These are phyloP conservation scores for Babesia ovis DNA, from an alignment of 169 alveolate species.

Conservation along the genomic window DNA sequence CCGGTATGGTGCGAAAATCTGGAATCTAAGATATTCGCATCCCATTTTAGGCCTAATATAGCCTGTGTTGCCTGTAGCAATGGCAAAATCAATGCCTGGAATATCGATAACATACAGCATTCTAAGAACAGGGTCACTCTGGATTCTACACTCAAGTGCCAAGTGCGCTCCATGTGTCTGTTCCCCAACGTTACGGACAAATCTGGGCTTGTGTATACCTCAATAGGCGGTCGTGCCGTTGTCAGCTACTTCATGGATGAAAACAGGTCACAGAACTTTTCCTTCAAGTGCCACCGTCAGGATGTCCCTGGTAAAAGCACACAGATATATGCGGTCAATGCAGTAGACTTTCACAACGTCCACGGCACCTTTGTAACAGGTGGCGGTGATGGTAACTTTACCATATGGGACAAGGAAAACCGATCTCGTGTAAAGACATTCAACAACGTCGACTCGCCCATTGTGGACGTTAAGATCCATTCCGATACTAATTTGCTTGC, in stretches of 20 bases:
- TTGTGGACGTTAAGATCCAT: conserved; percentile 63
- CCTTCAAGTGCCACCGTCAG: conserved; percentile 69
- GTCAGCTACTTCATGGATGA: conserved; percentile 63
- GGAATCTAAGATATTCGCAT: conserved; percentile 56
- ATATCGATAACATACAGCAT: conserved; percentile 51
- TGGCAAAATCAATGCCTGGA: conserved; percentile 54
- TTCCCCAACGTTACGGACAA: conserved; percentile 54
- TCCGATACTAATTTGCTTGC: conserved; percentile 63
- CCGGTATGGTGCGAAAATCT: conserved; percentile 65
- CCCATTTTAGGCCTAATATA: conserved; percentile 55
- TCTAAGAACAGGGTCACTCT: conserved; percentile 41
- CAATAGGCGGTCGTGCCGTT: conserved; percentile 64
- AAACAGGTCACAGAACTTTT: conserved; percentile 36
- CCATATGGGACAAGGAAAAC: conserved; percentile 70
- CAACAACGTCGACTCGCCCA: conserved; percentile 59
- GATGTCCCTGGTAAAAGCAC: conserved; percentile 41
- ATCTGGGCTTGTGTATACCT: conserved; percentile 53
- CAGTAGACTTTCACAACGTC: conserved; percentile 57
- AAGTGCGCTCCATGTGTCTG: conserved; percentile 45
- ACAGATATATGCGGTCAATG: conserved; percentile 57
- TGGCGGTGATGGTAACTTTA: conserved; percentile 65
- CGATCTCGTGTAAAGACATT: conserved; percentile 58
- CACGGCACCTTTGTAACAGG: conserved; percentile 71
- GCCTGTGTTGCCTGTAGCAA: conserved; percentile 60
- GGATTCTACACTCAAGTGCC: conserved; percentile 56